These are phyloP conservation scores for Exserohilum turcica DNA, from an alignment of 2,329 filamentous ascomycete genomes.

Conservation along the genomic window DNA sequence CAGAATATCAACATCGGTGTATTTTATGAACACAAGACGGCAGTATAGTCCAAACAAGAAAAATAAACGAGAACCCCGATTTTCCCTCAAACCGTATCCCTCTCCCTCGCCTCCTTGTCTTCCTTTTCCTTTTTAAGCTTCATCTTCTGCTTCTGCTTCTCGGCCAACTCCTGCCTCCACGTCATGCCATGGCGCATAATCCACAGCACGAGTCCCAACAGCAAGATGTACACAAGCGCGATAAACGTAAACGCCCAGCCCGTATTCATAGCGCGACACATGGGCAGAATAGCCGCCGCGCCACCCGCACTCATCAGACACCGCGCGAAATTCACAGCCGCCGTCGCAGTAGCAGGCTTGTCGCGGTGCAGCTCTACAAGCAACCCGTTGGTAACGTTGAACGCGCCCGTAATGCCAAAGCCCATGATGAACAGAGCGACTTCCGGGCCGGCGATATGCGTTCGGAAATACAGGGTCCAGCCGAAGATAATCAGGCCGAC, in stretches of 20 bases:
- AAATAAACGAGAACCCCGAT: no score
- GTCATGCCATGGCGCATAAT: slow-evolving; percentile 40
- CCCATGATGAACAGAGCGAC: slow-evolving; percentile 61
- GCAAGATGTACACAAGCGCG: slow-evolving; percentile 32
- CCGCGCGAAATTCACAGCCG: slow-evolving; percentile 45
- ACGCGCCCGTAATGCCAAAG: slow-evolving; percentile 59
- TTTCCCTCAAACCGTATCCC: background rate
- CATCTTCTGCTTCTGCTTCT: slow-evolving; percentile 18
- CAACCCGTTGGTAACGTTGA: slow-evolving; percentile 53
- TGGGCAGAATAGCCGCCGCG: slow-evolving; percentile 47
- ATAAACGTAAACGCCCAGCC: slow-evolving; percentile 56
- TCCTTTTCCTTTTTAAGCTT: slow-evolving; percentile 2
- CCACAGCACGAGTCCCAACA: slow-evolving; percentile 36
- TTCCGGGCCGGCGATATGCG: slow-evolving; percentile 49
- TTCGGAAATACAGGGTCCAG: slow-evolving; percentile 48
- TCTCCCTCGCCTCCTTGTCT: background rate
- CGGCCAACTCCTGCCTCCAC: slow-evolving; percentile 35
- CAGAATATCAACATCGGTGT: no score
- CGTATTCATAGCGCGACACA: slow-evolving; percentile 51
- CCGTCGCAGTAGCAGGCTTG: slow-evolving; percentile 49
- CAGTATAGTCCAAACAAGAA: no score
- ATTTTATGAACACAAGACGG: no score
- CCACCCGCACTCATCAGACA: slow-evolving; percentile 47
- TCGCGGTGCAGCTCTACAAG: slow-evolving; percentile 51
- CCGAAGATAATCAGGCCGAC: slow-evolving; percentile 49